Conservation (phyloP, 768 basidiomycete genomes). For the Crucibulum laeve region DNA sequence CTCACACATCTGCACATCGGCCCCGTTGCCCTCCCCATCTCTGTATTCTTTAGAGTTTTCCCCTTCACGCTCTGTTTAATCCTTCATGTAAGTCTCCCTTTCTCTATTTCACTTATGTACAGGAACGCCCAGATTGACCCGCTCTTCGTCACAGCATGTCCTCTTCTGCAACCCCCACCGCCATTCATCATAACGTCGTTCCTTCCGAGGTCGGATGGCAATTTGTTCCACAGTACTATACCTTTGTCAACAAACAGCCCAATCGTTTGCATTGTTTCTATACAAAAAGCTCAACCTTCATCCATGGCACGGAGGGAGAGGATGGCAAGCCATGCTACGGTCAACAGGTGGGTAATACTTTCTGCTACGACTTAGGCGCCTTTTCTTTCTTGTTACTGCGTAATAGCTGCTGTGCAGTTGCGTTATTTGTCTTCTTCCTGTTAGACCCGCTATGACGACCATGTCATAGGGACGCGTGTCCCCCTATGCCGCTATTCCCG, state of each 20-base stretch:
- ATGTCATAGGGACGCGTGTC: no score
- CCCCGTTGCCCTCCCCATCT: conserved; percentile 17
- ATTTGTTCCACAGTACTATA: conserved; percentile 99
- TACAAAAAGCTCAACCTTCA: conserved; percentile 95
- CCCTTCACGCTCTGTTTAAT: conserved; percentile 25
- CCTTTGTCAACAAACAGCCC: conserved; percentile 97
- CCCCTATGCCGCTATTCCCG: no score
- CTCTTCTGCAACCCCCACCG: conserved; percentile 33
- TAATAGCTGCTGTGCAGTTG: no score
- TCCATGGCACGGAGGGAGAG: conserved; percentile 97
- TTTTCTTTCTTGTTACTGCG: conserved; percentile 5
- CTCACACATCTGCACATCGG: conserved; percentile 15
- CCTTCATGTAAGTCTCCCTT: conserved; percentile 20
- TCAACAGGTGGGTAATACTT: conserved; percentile 74
- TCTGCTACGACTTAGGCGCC: background rate
- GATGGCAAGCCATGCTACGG: conserved; percentile 86
- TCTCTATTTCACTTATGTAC: background rate
- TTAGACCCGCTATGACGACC: no score
- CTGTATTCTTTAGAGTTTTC: conserved; percentile 33
- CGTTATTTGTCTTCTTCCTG: no score
- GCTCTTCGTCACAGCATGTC: conserved; percentile 23
- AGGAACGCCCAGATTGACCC: no score
- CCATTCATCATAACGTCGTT: conserved; percentile 61
- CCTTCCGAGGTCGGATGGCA: conserved; percentile 98
- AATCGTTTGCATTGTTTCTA: conserved; percentile 98